Conservation (phyloP, 2,329 filamentous ascomycete genomes). For the Pseudocercospora fuligena region DNA sequence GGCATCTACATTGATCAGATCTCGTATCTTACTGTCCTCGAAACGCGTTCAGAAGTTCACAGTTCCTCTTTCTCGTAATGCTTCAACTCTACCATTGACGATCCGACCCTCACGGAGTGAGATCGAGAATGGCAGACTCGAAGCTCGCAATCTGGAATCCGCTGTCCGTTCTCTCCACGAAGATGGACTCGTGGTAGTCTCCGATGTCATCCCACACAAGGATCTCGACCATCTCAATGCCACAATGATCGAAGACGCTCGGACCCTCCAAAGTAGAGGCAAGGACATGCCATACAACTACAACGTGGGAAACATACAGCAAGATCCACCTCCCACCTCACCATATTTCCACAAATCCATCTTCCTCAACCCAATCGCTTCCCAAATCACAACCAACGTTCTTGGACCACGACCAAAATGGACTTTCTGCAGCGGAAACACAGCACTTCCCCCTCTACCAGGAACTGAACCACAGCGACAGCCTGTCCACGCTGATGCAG, state of each 20-base stretch:
- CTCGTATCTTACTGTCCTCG: background rate
- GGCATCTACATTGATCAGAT: background rate
- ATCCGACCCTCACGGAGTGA: conserved; percentile 21
- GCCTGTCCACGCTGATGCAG: conserved; percentile 64
- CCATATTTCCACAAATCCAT: conserved; percentile 57
- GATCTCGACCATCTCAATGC: conserved; percentile 61
- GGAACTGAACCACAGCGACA: conserved; percentile 48
- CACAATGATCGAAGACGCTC: conserved; percentile 65
- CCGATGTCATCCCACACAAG: conserved; percentile 57
- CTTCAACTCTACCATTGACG: conserved; percentile 16
- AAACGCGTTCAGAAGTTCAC: background rate
- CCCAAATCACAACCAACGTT: conserved; percentile 60
- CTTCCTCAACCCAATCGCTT: conserved; percentile 62
- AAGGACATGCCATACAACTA: conserved; percentile 66
- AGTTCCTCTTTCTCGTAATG: background rate
- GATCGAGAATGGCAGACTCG: conserved; percentile 11
- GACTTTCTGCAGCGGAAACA: conserved; percentile 64
- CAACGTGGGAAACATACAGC: conserved; percentile 60
- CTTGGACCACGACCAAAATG: conserved; percentile 61
- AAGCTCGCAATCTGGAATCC: conserved; percentile 19
- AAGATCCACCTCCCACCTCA: conserved; percentile 60
- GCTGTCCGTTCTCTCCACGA: conserved; percentile 24
- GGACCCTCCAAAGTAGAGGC: conserved; percentile 55
- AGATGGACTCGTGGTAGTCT: conserved; percentile 63
- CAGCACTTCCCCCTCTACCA: conserved; percentile 58